Percentiles rank a stretch among this genome's conserved stretches.
Evolutionary conservation across 495 filamentous ascomycete genomes (phyloP).

Genomic region (Penicillium diatomitis): DNA sequence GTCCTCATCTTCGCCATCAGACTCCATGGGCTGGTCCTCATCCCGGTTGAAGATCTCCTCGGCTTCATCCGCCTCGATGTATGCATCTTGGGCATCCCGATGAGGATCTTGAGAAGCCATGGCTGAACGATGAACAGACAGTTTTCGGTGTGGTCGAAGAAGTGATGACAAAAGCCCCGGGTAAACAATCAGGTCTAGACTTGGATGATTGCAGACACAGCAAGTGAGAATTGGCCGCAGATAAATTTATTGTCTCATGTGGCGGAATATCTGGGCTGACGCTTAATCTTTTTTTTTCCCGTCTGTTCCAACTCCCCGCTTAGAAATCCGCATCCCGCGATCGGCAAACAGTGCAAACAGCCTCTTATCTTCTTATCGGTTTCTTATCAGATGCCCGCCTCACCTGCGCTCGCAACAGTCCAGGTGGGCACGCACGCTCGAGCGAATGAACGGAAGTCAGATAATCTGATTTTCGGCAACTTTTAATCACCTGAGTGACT

Average conservation of each 20-base stretch:
- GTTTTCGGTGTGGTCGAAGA: background rate
- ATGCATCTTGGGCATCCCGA: conserved; percentile 43
- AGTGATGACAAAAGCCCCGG: too few species aligned
- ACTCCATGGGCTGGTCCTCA: conserved; percentile 67
- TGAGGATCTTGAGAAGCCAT: conserved; percentile 42
- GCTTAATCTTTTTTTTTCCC: conserved; percentile 14
- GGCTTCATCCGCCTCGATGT: conserved; percentile 63
- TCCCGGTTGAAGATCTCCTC: conserved; percentile 60
- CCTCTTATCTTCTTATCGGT: background rate
- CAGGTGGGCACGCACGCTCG: too few species aligned
- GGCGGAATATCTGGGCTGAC: conserved; percentile 8
- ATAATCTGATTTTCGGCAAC: too few species aligned
- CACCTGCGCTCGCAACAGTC: background rate
- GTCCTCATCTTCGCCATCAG: conserved; percentile 42
- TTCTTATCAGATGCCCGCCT: background rate
- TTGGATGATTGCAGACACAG: too few species aligned
- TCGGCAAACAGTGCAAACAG: conserved; percentile 29
- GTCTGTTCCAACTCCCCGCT: conserved; percentile 19
- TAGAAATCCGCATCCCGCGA: conserved; percentile 36
- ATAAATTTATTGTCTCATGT: conserved; percentile 1
- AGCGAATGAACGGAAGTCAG: too few species aligned
- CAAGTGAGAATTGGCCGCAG: too few species aligned
- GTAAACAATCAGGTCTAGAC: too few species aligned
- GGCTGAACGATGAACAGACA: conserved; percentile 1
- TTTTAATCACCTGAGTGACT: too few species aligned